phyloP scores from a whole-genome alignment of 2,329 filamentous ascomycete genomes.

The Canariomyces notabilis region DNA sequence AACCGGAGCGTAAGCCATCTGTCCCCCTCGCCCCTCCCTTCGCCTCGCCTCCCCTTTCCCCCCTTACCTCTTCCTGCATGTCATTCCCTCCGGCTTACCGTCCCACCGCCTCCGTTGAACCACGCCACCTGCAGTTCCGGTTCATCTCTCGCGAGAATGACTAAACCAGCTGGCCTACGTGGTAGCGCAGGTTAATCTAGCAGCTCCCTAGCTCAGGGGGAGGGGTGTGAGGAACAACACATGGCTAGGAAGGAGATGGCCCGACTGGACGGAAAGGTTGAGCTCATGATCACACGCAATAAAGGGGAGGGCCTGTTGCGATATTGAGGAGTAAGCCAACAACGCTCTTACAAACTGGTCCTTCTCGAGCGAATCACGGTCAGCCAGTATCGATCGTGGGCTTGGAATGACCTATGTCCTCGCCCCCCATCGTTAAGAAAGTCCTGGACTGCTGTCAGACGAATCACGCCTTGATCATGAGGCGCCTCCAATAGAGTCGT shows the following conservation, averaged over 20 bases:
- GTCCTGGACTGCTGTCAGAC: neutral
- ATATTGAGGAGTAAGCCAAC: slow-evolving; percentile 15
- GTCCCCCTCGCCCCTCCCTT: no score
- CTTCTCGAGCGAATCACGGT: slow-evolving; percentile 1
- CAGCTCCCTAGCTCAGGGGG: neutral
- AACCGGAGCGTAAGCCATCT: slow-evolving; percentile 5
- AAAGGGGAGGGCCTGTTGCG: slow-evolving; percentile 21
- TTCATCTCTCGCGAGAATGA: slow-evolving; percentile 7
- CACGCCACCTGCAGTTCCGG: slow-evolving; percentile 17
- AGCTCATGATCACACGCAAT: slow-evolving; percentile 19
- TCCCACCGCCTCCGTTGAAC: slow-evolving; percentile 14
- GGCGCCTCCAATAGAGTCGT: slow-evolving; percentile 5
- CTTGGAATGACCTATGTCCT: neutral
- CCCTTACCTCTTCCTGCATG: slow-evolving; percentile 3
- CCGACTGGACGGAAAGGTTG: slow-evolving; percentile 12
- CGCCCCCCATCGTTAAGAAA: neutral
- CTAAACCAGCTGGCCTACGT: neutral
- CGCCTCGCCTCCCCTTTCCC: neutral
- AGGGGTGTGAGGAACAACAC: neutral
- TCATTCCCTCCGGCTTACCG: slow-evolving; percentile 10
- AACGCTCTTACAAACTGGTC: neutral
- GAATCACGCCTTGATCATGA: slow-evolving; percentile 9
- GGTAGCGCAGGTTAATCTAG: slow-evolving; percentile 5
- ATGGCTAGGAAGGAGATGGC: slow-evolving; percentile 3
- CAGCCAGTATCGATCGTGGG: slow-evolving; percentile 3